Evolutionary conservation across 1,284 basidiomycete genomes (phyloP), one percentile per base, ranked within the genome.

Genomic region (Hypsizygus ulmarius): DNA sequence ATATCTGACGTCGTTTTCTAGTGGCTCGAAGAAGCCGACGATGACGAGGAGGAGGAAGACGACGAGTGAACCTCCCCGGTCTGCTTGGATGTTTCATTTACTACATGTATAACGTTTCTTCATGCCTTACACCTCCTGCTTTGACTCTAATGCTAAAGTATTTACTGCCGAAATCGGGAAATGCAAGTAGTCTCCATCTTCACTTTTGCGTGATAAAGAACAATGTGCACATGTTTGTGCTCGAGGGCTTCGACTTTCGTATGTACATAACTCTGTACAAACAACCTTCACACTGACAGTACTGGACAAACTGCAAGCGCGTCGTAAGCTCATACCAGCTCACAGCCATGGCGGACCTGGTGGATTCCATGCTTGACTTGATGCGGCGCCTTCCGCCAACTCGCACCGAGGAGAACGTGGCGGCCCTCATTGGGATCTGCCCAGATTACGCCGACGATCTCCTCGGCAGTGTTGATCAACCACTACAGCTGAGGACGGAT

Each of bases 391-490:
- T 99, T 9, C 96, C 97, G 11, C 97, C 97, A 1, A 90, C 87
- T n/a, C 75, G 84, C 19, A 88, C 96, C 43, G 87, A 94, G 63
- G 80, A 87, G 63, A 99, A 98, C 71, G 84, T 99, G 53, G 77
- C 83, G 42, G 76, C 84, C 18, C 82, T 99, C 33, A 84, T 90
- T 53, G 75, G 76, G 35, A 87, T 97, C 61, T 90, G 84, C 53
- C 95, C 95, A n/a, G 91, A 97, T 61, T 89, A 93, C 60, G 91
- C 93, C 11, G 97, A 99, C 62, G 97, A 99, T 70, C 81, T 99
- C 19, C 77, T 96, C 45, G 90, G 91, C 35, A 93, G 90, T 53
- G 94, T 99, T 53, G 97, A 99, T 75, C 91, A 96, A 67, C 97
- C 97, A 9, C 75, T 98, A 55, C 84, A 86, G 62, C 74, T 97